phyloP scores from a whole-genome alignment of 2,329 filamentous ascomycete genomes.

The Pyrenochaeta sp. region DNA sequence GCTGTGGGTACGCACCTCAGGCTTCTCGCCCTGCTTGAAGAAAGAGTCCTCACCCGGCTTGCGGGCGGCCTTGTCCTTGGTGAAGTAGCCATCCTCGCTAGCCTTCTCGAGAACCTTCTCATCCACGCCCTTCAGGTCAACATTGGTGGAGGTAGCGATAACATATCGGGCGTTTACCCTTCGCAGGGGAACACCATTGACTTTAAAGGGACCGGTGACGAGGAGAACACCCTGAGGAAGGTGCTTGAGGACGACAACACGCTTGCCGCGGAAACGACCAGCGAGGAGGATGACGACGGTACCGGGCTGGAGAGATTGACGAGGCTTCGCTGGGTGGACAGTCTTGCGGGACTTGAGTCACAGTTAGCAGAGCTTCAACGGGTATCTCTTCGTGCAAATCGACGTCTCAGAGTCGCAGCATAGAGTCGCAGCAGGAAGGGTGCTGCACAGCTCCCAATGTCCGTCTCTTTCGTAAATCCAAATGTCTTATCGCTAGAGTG shows the following conservation, averaged over 20 bases:
- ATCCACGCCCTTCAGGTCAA: slow-evolving; percentile 87
- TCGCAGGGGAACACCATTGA: slow-evolving; percentile 98
- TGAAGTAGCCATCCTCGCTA: slow-evolving; percentile 86
- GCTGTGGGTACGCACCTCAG: slow-evolving; percentile 73
- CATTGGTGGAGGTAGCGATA: slow-evolving; percentile 86
- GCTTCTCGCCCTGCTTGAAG: slow-evolving; percentile 99
- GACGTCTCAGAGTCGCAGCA: slow-evolving; percentile 7
- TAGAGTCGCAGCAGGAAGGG: slow-evolving; percentile 7
- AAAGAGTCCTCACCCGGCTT: slow-evolving; percentile 98
- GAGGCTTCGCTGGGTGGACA: slow-evolving; percentile 84
- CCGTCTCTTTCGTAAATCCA: slow-evolving; percentile 22
- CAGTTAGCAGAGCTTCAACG: slow-evolving; percentile 37
- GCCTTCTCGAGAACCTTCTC: slow-evolving; percentile 78
- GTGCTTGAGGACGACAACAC: slow-evolving; percentile 97
- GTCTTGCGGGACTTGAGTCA: slow-evolving; percentile 86
- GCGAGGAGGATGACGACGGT: slow-evolving; percentile 98
- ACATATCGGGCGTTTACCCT: slow-evolving; percentile 92
- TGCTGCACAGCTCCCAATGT: slow-evolving; percentile 7
- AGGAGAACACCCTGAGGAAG: slow-evolving; percentile 98
- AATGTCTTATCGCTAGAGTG: slow-evolving; percentile 22
- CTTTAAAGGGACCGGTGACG: slow-evolving; percentile 99
- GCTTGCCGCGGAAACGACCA: slow-evolving; percentile 99
- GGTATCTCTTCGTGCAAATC: slow-evolving; percentile 2
- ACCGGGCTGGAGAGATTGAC: slow-evolving; percentile 89
- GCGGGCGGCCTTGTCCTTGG: slow-evolving; percentile 91